Conservation (phyloP, 805 yeast genomes). For the Hanseniaspora lachancei region DNA sequence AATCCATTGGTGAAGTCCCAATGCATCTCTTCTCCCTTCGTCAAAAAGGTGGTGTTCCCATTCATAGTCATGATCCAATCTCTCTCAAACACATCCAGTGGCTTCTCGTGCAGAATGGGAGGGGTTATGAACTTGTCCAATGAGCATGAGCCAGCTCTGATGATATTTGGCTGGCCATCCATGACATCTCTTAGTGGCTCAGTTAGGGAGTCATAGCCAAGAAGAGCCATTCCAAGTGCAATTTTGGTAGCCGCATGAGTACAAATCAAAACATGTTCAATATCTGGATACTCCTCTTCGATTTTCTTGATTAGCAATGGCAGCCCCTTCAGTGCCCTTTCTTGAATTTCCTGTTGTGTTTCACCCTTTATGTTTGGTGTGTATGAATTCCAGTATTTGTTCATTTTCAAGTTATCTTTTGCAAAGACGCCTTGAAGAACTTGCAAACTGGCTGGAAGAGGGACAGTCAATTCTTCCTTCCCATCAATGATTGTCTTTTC, state of each 20-base stretch:
- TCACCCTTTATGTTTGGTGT: conserved; percentile 63
- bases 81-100: conserved; percentile 13
- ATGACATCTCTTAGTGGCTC: not conserved
- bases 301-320: conserved; percentile 42
- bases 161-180: conserved; percentile 15
- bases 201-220: conserved; percentile 33
- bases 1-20: conserved; percentile 70
- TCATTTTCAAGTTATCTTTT: conserved; percentile 24
- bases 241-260: conserved; percentile 92
- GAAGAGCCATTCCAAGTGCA: conserved; percentile 66
- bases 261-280: conserved; percentile 54
- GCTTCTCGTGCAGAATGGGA: conserved; percentile 7
- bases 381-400: conserved; percentile 41
- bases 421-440: conserved; percentile 43
- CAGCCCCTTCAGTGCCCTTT: conserved; percentile 47
- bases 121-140: conserved; percentile 45
- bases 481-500: conserved; percentile 8
- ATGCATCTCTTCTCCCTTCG: conserved; percentile 80
- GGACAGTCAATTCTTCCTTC: conserved; percentile 30
- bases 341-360: conserved; percentile 52
- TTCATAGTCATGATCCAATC: conserved; percentile 53
- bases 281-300: conserved; percentile 44
- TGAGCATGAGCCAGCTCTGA: conserved; percentile 76
- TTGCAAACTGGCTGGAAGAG: conserved; percentile 49
- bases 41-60: conserved; percentile 60